These are phyloP conservation scores for Scutellaria baicalensis DNA, from an alignment of 257 asterid genomes.

Conservation along the genomic window DNA sequence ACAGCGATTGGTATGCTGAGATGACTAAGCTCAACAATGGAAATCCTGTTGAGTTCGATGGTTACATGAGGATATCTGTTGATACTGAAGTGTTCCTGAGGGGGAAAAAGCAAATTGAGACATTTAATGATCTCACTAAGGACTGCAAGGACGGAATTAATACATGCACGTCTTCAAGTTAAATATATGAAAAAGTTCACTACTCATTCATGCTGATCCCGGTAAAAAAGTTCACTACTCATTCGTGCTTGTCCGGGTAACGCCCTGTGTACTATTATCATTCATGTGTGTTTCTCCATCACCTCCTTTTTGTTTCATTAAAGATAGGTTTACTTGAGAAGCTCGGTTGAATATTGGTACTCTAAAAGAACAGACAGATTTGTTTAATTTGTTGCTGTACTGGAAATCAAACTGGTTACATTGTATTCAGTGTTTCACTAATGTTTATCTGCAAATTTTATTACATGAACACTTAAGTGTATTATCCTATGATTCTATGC, in stretches of 20 bases:
- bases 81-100: conserved; percentile 63
- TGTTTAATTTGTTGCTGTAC: conserved; percentile 23
- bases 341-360: conserved; percentile 2
- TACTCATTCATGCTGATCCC: neutral
- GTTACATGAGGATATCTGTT: conserved; percentile 60
- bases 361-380: conserved; percentile 12
- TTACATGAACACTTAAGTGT: neutral
- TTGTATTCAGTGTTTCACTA: neutral
- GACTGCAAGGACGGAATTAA: conserved; percentile 68
- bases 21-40: conserved; percentile 52
- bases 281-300: neutral
- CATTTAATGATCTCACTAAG: conserved; percentile 52
- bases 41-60: conserved; percentile 54
- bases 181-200: neutral
- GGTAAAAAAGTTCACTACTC: no score
- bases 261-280: conserved; percentile 13
- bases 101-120: conserved; percentile 55
- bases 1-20: conserved; percentile 57
- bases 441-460: conserved; percentile 1
- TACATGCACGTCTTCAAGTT: conserved; percentile 44
- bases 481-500: neutral
- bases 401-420: conserved; percentile 16
- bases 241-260: neutral
- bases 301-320: conserved; percentile 3
- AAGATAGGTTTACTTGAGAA: conserved; percentile 12